A percentile compares a stretch with the other conserved stretches of the same genome.
phyloP scores from a whole-genome alignment of 352 stramenopile genomes.

The Paralagenidium karlingii region DNA sequence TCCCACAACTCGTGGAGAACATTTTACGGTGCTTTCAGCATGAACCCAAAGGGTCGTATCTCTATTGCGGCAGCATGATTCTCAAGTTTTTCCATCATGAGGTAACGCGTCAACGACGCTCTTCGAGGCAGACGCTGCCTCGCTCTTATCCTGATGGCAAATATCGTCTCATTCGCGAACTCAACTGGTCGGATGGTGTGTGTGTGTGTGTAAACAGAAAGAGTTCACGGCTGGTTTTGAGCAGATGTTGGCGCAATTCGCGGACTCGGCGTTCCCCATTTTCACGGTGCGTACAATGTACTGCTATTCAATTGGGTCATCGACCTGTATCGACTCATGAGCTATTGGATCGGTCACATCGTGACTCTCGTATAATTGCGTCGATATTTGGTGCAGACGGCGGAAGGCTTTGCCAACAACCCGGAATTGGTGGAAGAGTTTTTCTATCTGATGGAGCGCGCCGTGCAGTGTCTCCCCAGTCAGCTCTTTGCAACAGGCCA shows the following conservation, averaged over 20 bases:
- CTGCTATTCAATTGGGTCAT: too few species aligned
- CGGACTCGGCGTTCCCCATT: constrained; percentile 73
- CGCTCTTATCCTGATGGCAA: constrained; percentile 44
- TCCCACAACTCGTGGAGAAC: constrained; percentile 69
- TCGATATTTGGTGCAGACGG: constrained; percentile 50
- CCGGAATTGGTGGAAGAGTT: constrained; percentile 94
- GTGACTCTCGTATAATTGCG: constrained; percentile 31
- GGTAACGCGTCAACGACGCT: too few species aligned
- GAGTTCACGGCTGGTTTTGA: too few species aligned
- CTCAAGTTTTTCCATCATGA: constrained; percentile 53
- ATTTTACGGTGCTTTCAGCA: constrained; percentile 58
- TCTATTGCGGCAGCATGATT: constrained; percentile 75
- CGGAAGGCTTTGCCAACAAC: constrained; percentile 38
- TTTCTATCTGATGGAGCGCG: constrained; percentile 90
- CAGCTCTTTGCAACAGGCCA: constrained; percentile 13
- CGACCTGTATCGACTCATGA: too few species aligned
- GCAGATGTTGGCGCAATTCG: constrained; percentile 50
- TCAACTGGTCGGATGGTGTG: too few species aligned
- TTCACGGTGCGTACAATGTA: constrained; percentile 39
- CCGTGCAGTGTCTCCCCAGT: constrained; percentile 75
- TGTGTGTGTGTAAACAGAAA: too few species aligned
- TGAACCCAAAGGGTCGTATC: constrained; percentile 75
- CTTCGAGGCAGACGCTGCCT: constrained; percentile 6
- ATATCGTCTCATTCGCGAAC: too few species aligned
- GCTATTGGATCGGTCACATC: constrained; percentile 9